phyloP scores from a whole-genome alignment of 768 basidiomycete genomes.

The Candolleomyces aberdarensis region DNA sequence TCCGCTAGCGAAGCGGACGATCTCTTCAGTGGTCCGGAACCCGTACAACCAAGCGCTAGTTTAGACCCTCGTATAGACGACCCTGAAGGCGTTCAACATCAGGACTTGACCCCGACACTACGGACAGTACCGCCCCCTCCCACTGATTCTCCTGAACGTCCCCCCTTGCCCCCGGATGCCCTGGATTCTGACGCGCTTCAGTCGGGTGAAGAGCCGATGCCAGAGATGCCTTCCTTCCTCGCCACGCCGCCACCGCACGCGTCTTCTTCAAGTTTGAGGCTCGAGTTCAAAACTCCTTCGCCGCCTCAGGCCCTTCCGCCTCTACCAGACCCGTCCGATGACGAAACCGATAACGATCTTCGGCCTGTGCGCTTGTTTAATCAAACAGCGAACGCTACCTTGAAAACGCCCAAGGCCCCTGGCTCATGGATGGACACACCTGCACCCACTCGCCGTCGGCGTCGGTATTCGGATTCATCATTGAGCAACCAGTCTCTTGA shows the following conservation, averaged over 20 bases:
- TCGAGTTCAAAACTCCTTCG: slow-evolving; percentile 60
- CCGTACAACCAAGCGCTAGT: neutral
- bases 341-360: slow-evolving; percentile 4
- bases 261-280: slow-evolving; percentile 37
- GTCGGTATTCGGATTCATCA: slow-evolving; percentile 10
- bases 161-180: neutral
- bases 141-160: neutral
- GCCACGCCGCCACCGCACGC: slow-evolving; percentile 10
- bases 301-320: slow-evolving; percentile 62
- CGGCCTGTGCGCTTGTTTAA: slow-evolving; percentile 3
- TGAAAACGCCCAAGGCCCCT: slow-evolving; percentile 45
- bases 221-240: neutral
- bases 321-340: slow-evolving; percentile 54
- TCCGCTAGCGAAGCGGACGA: neutral
- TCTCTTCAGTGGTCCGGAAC: neutral
- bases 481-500: neutral
- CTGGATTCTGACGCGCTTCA: slow-evolving; percentile 6
- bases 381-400: slow-evolving; percentile 15
- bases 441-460: slow-evolving; percentile 14
- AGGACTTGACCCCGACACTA: neutral
- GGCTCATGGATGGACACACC: slow-evolving; percentile 37
- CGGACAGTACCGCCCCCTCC: neutral
- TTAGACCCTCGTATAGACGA: neutral
- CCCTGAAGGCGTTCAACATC: neutral
- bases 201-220: slow-evolving; percentile 11